Base-by-base conservation (phyloP, 73 alveolate species). In the Durusdinium trenchii region DNA sequence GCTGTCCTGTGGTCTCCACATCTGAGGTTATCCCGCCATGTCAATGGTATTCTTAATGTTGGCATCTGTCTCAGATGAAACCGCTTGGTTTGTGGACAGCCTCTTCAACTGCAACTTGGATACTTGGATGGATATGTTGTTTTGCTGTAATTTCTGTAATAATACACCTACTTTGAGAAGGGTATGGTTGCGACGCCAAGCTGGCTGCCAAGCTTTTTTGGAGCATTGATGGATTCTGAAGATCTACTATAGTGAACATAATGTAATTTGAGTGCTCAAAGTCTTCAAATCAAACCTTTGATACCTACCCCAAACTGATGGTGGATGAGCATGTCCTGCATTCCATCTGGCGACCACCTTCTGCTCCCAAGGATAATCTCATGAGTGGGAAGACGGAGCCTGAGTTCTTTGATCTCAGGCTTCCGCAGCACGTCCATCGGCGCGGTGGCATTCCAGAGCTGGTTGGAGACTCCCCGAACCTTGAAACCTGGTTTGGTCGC, bases 1-100 rank as follows among this genome's bases (percentile, higher is more conserved):
- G 64, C 45, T 28, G 6, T 57, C 12, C 69, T 57, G 12, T 57
- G 73, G 73, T 60, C 30, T 60, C 30, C n/a, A n/a, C 3, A 30
- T 36, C 16, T 14, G 32, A 91, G 98, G 98, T 28, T 91, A 91
- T 47, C 98, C 98, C 0, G 76, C 76, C 45, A 45, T 91, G 90
- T 91, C 98, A 45, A 23, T 91, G 50, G 45, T 9, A n/a, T 5
- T 91, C 47, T 2, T 69, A 48, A 50, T 91, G 48, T 67, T 91
- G 9, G 98, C 98, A 6, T 91, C 98, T 1, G 43, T 52, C 85
- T 91, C 98, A 3, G n/a, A 40, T 0, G 85, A 28, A 38, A 1
- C 98, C 35, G 98, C 90, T 4, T 91, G 98, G 98, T 35, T 91
- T 16, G 79, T 91, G 75, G 98, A 91, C 61, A 69, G 98, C 89